phyloP scores from a whole-genome alignment of 805 yeast genomes.

The Candida ficus region DNA sequence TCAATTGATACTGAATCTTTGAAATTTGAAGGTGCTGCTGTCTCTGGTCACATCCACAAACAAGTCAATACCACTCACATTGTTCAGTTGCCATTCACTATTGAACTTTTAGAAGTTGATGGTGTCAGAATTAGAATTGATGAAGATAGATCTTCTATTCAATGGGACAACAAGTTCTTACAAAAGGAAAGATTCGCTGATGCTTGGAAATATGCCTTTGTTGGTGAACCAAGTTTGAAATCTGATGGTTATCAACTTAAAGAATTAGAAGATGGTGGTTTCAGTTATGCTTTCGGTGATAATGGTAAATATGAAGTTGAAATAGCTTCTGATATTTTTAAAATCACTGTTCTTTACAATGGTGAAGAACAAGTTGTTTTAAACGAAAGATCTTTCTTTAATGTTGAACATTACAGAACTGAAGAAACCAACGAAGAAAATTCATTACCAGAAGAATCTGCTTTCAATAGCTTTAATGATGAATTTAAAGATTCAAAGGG shows the following conservation, averaged over 20 bases:
- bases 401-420: slow-evolving; percentile 76
- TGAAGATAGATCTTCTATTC: slow-evolving; percentile 42
- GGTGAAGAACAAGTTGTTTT: slow-evolving; percentile 46
- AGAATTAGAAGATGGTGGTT: slow-evolving; percentile 17
- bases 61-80: slow-evolving; percentile 32
- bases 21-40: slow-evolving; percentile 26
- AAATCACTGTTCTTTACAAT: slow-evolving; percentile 41
- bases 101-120: slow-evolving; percentile 52
- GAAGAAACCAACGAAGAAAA: slow-evolving; percentile 36
- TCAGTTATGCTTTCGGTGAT: slow-evolving; percentile 33
- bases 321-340: slow-evolving; percentile 44
- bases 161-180: slow-evolving; percentile 24
- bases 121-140: slow-evolving; percentile 60
- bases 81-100: slow-evolving; percentile 48
- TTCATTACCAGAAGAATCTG: slow-evolving; percentile 53
- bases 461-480: slow-evolving; percentile 66
- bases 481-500: slow-evolving; percentile 56
- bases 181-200: slow-evolving; percentile 53
- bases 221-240: slow-evolving; percentile 20
- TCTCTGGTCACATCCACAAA: slow-evolving; percentile 47
- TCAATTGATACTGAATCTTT: slow-evolving; percentile 35
- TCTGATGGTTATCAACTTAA: slow-evolving; percentile 13
- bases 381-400: slow-evolving; percentile 67
- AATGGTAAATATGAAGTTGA: slow-evolving; percentile 36
- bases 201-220: slow-evolving; percentile 56